Evolutionary conservation across 2,329 filamentous ascomycete genomes (phyloP).

Genomic region (Byssothecium circinans): DNA sequence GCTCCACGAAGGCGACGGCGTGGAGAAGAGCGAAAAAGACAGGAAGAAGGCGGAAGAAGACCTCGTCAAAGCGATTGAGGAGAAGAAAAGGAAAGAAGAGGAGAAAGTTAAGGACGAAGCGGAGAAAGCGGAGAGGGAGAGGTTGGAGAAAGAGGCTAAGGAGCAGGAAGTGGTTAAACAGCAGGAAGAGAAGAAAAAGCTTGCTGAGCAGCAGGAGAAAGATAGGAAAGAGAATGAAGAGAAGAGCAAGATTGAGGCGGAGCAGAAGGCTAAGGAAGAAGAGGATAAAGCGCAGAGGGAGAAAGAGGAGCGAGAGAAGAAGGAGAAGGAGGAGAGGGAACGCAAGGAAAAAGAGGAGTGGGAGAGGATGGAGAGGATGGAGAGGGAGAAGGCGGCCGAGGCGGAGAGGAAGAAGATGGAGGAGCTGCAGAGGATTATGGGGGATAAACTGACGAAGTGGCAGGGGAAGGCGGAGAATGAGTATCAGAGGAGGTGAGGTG

Average conservation of each 20-base stretch:
- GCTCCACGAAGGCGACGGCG: constrained; percentile 33
- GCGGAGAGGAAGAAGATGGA: no score
- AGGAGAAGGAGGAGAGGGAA: neutral
- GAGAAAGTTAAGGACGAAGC: constrained; percentile 19
- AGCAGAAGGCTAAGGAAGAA: neutral
- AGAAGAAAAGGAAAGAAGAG: constrained; percentile 19
- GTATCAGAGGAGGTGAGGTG: no score
- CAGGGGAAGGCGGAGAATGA: neutral
- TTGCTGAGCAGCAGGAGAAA: constrained; percentile 3
- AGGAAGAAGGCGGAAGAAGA: constrained; percentile 18
- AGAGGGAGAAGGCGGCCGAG: neutral
- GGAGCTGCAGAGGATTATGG: no score
- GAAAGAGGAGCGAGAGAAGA: neutral
- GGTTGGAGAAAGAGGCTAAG: constrained; percentile 9
- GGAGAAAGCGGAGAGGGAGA: constrained; percentile 14
- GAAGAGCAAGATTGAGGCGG: neutral
- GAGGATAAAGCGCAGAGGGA: neutral
- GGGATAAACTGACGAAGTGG: neutral
- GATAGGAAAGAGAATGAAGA: constrained; percentile 9
- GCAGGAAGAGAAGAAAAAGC: neutral
- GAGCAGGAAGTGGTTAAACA: constrained; percentile 10
- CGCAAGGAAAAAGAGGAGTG: neutral
- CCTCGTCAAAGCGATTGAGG: constrained; percentile 13
- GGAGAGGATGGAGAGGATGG: neutral
- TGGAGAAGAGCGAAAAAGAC: constrained; percentile 14